Evolutionary conservation across 441 rosid genomes (phyloP).

Genomic region (Jatropha multifida): DNA sequence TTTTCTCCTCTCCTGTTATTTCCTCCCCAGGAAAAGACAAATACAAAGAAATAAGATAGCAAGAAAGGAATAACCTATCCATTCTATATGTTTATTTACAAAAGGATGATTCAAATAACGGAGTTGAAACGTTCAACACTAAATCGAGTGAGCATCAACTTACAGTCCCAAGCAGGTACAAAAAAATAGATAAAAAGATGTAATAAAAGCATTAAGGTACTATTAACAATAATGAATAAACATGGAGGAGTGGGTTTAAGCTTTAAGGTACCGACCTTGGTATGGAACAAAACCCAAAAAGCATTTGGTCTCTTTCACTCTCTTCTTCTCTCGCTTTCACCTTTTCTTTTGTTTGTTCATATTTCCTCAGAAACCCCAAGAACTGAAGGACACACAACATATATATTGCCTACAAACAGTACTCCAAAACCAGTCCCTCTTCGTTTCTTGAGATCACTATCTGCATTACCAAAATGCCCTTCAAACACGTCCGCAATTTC

Average conservation of each 20-base stretch:
- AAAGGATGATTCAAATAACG: neutral
- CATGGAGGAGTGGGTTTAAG: conserved; percentile 11
- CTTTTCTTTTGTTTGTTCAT: conserved; percentile 17
- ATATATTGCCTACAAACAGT: neutral
- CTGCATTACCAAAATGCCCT: conserved; percentile 14
- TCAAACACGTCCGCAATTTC: neutral
- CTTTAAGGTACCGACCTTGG: conserved; percentile 9
- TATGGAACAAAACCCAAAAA: conserved; percentile 23
- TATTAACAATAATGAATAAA: neutral
- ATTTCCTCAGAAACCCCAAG: conserved; percentile 3
- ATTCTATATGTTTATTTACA: neutral
- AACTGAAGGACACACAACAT: neutral
- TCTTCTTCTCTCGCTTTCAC: neutral
- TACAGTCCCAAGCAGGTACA: too few species aligned
- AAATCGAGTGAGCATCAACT: neutral
- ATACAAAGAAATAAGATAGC: neutral
- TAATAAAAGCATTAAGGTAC: neutral
- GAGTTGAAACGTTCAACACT: neutral
- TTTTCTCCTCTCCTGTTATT: neutral
- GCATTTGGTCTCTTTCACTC: conserved; percentile 9
- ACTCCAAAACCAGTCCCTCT: neutral
- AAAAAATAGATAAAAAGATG: neutral
- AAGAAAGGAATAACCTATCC: neutral
- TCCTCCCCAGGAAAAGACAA: neutral
- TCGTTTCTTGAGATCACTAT: neutral